Conservation (phyloP, 495 filamentous ascomycete species). For the Monascus purpureus region DNA sequence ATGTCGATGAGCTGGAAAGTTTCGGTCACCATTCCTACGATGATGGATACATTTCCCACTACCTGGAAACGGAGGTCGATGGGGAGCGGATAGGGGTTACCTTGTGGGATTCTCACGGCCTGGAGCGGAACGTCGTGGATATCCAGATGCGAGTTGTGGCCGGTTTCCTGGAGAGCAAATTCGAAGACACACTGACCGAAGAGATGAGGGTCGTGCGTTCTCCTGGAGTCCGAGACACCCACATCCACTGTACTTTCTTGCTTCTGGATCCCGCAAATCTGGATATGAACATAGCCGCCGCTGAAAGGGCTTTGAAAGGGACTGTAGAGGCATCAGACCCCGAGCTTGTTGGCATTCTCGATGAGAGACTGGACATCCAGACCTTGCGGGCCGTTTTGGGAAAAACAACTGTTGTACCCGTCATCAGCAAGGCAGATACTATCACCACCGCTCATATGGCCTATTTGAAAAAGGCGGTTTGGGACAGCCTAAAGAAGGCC, state of each 20-base stretch:
- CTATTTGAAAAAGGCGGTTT: constrained; percentile 83
- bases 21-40: constrained; percentile 24
- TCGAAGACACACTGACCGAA: constrained; percentile 93
- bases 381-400: constrained; percentile 78
- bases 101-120: constrained; percentile 86
- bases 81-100: constrained; percentile 85
- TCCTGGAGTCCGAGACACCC: constrained; percentile 85
- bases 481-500: constrained; percentile 69
- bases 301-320: constrained; percentile 42
- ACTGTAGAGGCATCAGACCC: constrained; percentile 35
- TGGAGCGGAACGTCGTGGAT: constrained; percentile 89
- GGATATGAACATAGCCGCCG: constrained; percentile 64
- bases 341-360: constrained; percentile 47
- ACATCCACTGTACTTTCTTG: constrained; percentile 92
- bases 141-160: constrained; percentile 84
- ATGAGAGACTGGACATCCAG: constrained; percentile 83
- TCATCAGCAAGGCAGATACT: constrained; percentile 95
- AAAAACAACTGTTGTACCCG: constrained; percentile 91
- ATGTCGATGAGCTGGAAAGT: constrained; percentile 36
- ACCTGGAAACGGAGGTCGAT: constrained; percentile 90
- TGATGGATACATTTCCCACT: constrained; percentile 67
- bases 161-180: constrained; percentile 90
- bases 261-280: constrained; percentile 81
- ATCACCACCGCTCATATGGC: constrained; percentile 87
- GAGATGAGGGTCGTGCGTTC: constrained; percentile 95